These are phyloP conservation scores for Pulveroboletus sp. DNA, from an alignment of 768 basidiomycete species.

Conservation along the genomic window DNA sequence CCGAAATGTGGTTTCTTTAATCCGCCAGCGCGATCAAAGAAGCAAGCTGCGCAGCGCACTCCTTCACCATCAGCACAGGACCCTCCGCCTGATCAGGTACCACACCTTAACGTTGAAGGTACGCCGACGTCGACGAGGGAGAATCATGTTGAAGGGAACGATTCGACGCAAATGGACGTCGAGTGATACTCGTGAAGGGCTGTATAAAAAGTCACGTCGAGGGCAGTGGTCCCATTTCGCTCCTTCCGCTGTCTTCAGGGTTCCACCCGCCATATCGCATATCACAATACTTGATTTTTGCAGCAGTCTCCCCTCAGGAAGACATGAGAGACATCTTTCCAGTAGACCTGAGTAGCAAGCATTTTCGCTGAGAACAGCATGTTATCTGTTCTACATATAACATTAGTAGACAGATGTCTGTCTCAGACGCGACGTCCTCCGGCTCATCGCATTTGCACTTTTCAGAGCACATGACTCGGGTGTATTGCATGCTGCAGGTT, in stretches of 20 bases:
- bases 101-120: background rate
- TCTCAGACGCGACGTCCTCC: too few relatives aligned
- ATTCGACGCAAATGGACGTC: constrained; percentile 7
- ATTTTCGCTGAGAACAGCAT: too few relatives aligned
- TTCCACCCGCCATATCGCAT: too few relatives aligned
- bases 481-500: too few relatives aligned
- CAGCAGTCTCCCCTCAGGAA: too few relatives aligned
- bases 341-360: too few relatives aligned
- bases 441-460: too few relatives aligned
- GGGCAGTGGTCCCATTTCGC: background rate
- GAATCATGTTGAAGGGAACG: constrained; percentile 1
- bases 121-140: background rate
- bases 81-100: constrained; percentile 7
- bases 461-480: too few relatives aligned
- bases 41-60: constrained; percentile 19
- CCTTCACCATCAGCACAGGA: constrained; percentile 23
- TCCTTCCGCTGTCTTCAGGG: constrained; percentile 10
- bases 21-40: constrained; percentile 38
- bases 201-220: background rate
- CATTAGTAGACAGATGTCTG: too few relatives aligned
- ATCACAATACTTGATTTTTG: too few relatives aligned
- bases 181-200: constrained; percentile 7
- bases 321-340: too few relatives aligned
- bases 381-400: too few relatives aligned
- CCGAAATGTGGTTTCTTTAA: constrained; percentile 87